A percentile compares a stretch with the other conserved stretches of the same genome.
Conservation (phyloP, 371 early-diverging fungal species). For the Apophysomyces variabilis region DNA sequence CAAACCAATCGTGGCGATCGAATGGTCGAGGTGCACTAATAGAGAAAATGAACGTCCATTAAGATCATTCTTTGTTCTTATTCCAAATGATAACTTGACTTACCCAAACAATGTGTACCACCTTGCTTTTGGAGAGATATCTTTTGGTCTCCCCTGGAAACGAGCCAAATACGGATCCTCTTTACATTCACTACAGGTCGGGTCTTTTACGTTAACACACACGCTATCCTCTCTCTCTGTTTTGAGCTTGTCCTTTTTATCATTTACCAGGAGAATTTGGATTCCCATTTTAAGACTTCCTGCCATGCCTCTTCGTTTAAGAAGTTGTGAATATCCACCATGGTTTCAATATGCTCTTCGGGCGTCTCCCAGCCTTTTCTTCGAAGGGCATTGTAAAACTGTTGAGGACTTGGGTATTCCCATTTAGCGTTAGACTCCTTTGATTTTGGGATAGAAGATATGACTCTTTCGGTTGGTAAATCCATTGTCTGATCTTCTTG, state of each 20-base stretch:
- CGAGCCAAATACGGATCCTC: conserved; percentile 73
- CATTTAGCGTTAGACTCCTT: conserved; percentile 59
- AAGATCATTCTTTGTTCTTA: not conserved
- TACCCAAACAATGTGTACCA: conserved; percentile 65
- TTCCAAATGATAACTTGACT: conserved; percentile 12
- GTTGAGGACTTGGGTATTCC: conserved; percentile 97
- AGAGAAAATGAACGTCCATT: not conserved
- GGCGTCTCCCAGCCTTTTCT: conserved; percentile 94
- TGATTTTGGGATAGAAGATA: conserved; percentile 66
- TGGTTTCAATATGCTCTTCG: conserved; percentile 86
- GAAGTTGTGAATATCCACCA: conserved; percentile 97
- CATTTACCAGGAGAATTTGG: conserved; percentile 67
- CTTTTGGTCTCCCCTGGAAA: conserved; percentile 83
- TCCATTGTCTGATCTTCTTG: conserved; percentile 66
- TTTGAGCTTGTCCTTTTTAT: no score
- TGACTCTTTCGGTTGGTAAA: conserved; percentile 76
- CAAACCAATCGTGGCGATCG: conserved; percentile 83
- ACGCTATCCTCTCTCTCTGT: not conserved
- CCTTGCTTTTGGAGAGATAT: conserved; percentile 79
- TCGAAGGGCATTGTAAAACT: conserved; percentile 94
- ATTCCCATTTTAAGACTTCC: conserved; percentile 94
- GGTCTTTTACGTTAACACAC: not conserved
- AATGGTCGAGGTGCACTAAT: conserved; percentile 71
- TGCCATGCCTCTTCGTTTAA: conserved; percentile 96
- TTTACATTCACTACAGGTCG: conserved; percentile 49